Base-by-base conservation (phyloP, 176 grass and related monocot species). In the Oryza officinalis region DNA sequence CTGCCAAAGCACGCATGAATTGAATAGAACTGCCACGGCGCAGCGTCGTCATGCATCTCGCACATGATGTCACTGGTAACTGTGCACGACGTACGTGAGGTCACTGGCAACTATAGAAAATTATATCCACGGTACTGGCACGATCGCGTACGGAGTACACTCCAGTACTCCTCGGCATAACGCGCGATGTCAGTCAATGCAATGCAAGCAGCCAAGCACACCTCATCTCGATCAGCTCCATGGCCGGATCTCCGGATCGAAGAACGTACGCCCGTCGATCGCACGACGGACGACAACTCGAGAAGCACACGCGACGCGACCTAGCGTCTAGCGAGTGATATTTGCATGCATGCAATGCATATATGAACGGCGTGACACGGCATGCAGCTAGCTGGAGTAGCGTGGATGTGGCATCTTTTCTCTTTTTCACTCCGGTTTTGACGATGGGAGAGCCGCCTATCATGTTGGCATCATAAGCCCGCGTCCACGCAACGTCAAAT, bases 401-500 rank as follows among this genome's bases (percentile, higher is more conserved):
- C n/a, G 75, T 89, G 87, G 87, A 82, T 38, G 44, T 32, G 70
- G 63, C 70, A 64, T 75, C 81, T 59, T 57, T 35, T 35, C 33
- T 28, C 80, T 30, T 74, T 23, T 30, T 77, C 80, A 14, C 49
- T 31, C 67, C 54, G 69, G 66, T 73, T 73, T 76, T 13, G 80
- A 50, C 31, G 80, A 17, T 61, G 12, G 38, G 9, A 41, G 40
- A 41, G 10, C 18, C 10, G 79, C 57, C 72, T 72, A 88, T 88
- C 75, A 84, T 80, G 75, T 81, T 9, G 54, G 61, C 81, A 84
- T 84, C 76, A 63, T 84, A 49, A 67, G 68, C 63, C 22, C 46
- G 25, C 46, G 25, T 74, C 49, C 81, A 33, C 23, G 22, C 47
- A 15, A 74, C 76, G 76, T 88, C 87, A 15, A 60, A 72, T 80